Evolutionary conservation across 2,329 filamentous ascomycete genomes (phyloP), one percentile per base, ranked within the genome.

Genomic region (Ceratocystis ficicola): DNA sequence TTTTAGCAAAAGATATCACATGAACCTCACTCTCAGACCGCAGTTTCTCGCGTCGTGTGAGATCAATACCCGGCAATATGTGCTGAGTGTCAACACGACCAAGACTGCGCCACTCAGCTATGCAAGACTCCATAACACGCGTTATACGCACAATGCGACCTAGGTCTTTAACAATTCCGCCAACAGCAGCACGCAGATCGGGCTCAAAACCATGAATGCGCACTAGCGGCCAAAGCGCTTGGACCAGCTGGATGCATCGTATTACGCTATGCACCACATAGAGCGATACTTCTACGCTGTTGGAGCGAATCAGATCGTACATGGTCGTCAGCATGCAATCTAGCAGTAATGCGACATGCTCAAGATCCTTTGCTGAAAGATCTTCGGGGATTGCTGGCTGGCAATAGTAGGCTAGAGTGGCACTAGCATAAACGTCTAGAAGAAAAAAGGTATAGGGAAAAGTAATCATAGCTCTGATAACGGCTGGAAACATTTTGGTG

Each of bases 401-500:
- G 17, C 17, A 15, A 17, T 30, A 62, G 30, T 76, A 69, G 12
- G 71, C 69, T 32, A 73, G 71, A 7, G 83, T 67, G 1, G 79
- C 80, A 32, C 75, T 73, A 25, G 74, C 72, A 69, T 83, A 84
- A 20, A 81, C 75, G 55, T 82, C 77, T 5, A 84, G 69, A 60
- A 85, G 70, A 15, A 79, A 74, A 73, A 78, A 83, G 0, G 76
- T 76, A 12, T 75, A 72, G 2, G 70, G 70, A 10, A 71, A 72
- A 6, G 71, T 69, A 10, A 74, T 70, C 0, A 75, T 73, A 0
- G 78, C 76, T 57, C 71, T 74, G 12, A 83, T 71, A 3, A 81
- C 75, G n/a, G 81, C 78, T 0, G 83, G 82, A 2, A 85, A 69
- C 80, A 85, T 83, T 62, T 76, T 79, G 32, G 74, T 73, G 32